These are phyloP conservation scores for Persicaria tinctoria DNA, from an alignment of 148 eudicot genomes.

Conservation along the genomic window DNA sequence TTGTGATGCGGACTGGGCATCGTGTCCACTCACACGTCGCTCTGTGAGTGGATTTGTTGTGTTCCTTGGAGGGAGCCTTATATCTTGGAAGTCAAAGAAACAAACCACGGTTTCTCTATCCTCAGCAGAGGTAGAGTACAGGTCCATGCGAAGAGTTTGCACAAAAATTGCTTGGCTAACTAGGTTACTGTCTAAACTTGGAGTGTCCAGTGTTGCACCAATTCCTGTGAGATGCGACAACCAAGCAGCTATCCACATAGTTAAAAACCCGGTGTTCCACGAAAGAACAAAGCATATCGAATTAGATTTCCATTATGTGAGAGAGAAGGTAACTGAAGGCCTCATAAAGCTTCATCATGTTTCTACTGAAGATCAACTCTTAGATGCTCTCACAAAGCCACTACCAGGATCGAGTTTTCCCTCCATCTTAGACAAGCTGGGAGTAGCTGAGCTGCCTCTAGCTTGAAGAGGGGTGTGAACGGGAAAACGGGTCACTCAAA, in stretches of 20 bases:
- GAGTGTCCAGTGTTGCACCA: background rate
- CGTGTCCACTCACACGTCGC: background rate
- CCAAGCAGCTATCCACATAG: too few species aligned
- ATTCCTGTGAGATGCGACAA: too few species aligned
- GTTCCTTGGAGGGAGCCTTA: too few species aligned
- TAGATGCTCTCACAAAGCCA: background rate
- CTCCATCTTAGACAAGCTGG: background rate
- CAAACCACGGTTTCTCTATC: background rate
- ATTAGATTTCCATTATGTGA: background rate
- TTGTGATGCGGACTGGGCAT: background rate
- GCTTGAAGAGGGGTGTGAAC: too few species aligned
- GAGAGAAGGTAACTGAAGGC: background rate
- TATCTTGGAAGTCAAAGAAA: too few species aligned
- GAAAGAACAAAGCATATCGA: too few species aligned
- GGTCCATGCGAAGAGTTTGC: background rate
- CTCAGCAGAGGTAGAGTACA: background rate
- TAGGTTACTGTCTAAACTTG: background rate
- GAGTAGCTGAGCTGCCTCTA: too few species aligned
- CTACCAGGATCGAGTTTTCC: background rate
- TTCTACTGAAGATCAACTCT: background rate
- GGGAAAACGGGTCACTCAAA: too few species aligned
- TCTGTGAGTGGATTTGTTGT: too few species aligned
- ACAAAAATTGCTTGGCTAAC: background rate
- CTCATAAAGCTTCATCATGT: background rate
- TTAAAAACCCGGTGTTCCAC: too few species aligned